Evolutionary conservation across 164 flowering plant species (phyloP), one percentile per base, ranked within the genome.

Genomic region (Malania oleifera): DNA sequence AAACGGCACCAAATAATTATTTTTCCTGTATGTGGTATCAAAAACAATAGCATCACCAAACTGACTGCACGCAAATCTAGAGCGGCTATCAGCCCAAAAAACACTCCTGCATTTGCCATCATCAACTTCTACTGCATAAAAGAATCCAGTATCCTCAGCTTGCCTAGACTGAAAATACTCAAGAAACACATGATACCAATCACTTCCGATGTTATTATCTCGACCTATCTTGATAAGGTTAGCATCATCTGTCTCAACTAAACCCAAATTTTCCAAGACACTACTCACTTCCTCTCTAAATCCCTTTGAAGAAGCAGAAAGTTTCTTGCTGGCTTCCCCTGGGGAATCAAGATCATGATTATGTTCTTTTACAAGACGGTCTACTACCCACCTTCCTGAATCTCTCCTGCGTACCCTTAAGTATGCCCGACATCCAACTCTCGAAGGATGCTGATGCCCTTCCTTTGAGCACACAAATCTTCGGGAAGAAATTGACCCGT

Each of bases 381-480:
- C 85, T 31, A 83, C 80, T 0, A 70, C 62, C 88, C 88, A 83
- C 52, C 54, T 70, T 29, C 82, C 85, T 38, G 76, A 56, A 19
- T 73, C 80, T 54, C 69, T 77, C 46, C 76, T 80, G 61, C 79
- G 79, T 50, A 80, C 73, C 66, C 82, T 76, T 71, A 83, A 69
- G 62, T 64, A 80, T 45, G 88, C 85, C 44, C 79, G 77, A 55
- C 85, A 83, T 18, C 85, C 88, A 25, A 80, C 66, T 62, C 83
- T 76, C 41, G 83, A 79, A 54, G 80, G 79, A 56, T 78, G 82
- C 63, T 83, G 83, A 65, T 71, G 72, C 9, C 85, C 85, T 73
- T 83, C 85, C 62, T 69, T 78, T 12, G 83, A 83, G 65, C 88
- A 83, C 31, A 83, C 88, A 69, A 83, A 80, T 58, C 80, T 73